Evolutionary conservation across 179 eudicot genomes (phyloP), one percentile per base, ranked within the genome.

Genomic region (Gypsophila paniculata): DNA sequence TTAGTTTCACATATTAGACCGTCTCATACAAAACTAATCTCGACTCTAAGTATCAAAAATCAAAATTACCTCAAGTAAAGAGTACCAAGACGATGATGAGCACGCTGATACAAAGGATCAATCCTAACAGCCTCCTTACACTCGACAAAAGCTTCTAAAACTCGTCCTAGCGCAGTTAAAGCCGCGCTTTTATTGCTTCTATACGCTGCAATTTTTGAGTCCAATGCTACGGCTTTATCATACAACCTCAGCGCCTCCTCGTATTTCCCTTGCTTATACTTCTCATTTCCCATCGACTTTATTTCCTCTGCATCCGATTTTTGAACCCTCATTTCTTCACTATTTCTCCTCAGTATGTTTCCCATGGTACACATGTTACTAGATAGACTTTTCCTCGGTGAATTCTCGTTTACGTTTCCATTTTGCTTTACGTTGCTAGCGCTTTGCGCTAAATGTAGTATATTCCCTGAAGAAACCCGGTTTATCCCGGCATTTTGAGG

Each of bases 241-340:
- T 88, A 88, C 34, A 90, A 75, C 15, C 46, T 80, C 75, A 90
- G 72, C 0, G 96, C 96, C 69, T 86, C 89, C 54, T 85, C 86
- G 49, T 81, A 90, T 63, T 78, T 85, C 6, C 90, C 92, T 73
- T 85, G 74, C 70, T 77, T 86, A 67, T 82, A 85, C 61, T 82
- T 82, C 14, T 84, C 89, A 78, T 89, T 89, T 11, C 91, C 96
- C 61, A 82, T 77, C 15, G 60, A 65, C 51, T 87, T 89, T 9
- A 86, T 61, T 59, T 22, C 75, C 55, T 89, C 96, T 66, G 90
- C 79, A 51, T 85, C 86, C 59, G 78, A 61, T 44, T 79, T 86
- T 1, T 75, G 69, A 29, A 72, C 49, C 49, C 74, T 68, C 32
- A 57, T 52, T 53, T 71, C 78, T 22, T 48, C 82, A 65, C 70